phyloP scores from a whole-genome alignment of 164 flowering plant genomes.

The Vitis labrusca region DNA sequence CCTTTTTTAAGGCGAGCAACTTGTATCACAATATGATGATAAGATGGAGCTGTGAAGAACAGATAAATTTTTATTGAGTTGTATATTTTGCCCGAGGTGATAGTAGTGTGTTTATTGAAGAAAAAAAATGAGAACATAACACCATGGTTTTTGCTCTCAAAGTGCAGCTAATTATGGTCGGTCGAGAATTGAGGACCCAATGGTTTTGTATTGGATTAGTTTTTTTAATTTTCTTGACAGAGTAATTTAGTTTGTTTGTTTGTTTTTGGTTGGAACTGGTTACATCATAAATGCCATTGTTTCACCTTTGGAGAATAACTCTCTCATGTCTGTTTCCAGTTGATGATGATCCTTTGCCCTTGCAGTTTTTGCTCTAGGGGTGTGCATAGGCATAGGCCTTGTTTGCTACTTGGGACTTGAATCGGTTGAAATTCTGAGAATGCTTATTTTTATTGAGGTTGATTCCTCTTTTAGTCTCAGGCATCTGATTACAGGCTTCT shows the following conservation, averaged over 20 bases:
- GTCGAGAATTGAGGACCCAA: constrained; percentile 22
- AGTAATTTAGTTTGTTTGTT: constrained; percentile 14
- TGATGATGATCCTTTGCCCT: too few species aligned
- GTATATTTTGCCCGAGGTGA: constrained; percentile 35
- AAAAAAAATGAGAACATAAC: constrained; percentile 14
- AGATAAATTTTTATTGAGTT: constrained; percentile 27
- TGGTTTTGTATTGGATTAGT: constrained; percentile 37
- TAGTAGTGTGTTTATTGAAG: constrained; percentile 29
- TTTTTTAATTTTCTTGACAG: constrained; percentile 13
- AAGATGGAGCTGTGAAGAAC: constrained; percentile 30
- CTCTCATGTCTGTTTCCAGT: too few species aligned
- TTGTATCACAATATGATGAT: constrained; percentile 22
- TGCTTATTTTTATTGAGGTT: too few species aligned
- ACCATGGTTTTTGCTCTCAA: constrained; percentile 23
- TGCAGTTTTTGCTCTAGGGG: too few species aligned
- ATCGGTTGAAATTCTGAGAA: too few species aligned
- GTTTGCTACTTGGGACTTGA: too few species aligned
- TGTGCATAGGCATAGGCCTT: too few species aligned
- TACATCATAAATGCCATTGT: constrained; percentile 12
- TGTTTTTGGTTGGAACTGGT: neutral
- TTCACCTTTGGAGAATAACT: neutral
- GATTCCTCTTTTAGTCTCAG: too few species aligned
- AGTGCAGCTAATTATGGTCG: constrained; percentile 3
- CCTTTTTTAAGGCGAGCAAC: constrained; percentile 7
- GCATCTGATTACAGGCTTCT: too few species aligned